A percentile compares a stretch with the other conserved stretches of the same genome.
These are phyloP conservation scores for Schizophyllum commune DNA, from an alignment of 1,284 basidiomycete species.

Conservation along the genomic window DNA sequence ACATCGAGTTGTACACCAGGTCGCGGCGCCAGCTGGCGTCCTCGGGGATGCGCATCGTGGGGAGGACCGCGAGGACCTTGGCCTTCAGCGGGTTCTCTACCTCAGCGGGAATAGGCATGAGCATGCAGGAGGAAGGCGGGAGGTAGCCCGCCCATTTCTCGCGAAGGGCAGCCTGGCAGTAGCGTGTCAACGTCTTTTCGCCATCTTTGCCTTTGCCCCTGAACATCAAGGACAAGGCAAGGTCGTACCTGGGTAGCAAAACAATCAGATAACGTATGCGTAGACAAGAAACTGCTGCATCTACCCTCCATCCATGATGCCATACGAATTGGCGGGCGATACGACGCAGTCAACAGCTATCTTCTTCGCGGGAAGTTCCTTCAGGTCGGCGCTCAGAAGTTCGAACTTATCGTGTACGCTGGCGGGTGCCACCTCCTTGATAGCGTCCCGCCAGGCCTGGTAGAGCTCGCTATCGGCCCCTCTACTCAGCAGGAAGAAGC, in stretches of 20 bases:
- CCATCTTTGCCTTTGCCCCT: not conserved
- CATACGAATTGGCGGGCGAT: not conserved
- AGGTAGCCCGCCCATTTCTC: not conserved
- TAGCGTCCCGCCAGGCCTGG: not conserved
- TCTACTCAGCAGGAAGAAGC: not conserved
- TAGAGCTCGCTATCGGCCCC: not conserved
- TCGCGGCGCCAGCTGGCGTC: constrained; percentile 13
- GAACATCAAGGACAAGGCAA: not conserved
- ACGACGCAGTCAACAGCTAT: not conserved
- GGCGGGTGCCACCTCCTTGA: not conserved
- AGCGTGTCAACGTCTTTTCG: not conserved
- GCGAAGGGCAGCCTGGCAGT: not conserved
- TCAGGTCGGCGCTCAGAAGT: not conserved
- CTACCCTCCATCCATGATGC: not conserved
- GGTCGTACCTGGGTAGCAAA: not conserved
- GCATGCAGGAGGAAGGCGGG: not conserved
- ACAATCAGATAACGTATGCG: not conserved
- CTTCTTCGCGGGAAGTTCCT: not conserved
- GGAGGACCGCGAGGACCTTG: constrained; percentile 8
- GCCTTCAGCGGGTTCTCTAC: not conserved
- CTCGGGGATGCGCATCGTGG: constrained; percentile 16
- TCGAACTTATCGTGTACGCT: not conserved
- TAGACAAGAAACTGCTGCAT: not conserved
- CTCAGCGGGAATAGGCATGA: not conserved
- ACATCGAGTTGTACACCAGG: constrained; percentile 15